These are phyloP conservation scores for Arthrobotrys megalospora DNA, from an alignment of 2,329 filamentous ascomycete species.

Conservation along the genomic window DNA sequence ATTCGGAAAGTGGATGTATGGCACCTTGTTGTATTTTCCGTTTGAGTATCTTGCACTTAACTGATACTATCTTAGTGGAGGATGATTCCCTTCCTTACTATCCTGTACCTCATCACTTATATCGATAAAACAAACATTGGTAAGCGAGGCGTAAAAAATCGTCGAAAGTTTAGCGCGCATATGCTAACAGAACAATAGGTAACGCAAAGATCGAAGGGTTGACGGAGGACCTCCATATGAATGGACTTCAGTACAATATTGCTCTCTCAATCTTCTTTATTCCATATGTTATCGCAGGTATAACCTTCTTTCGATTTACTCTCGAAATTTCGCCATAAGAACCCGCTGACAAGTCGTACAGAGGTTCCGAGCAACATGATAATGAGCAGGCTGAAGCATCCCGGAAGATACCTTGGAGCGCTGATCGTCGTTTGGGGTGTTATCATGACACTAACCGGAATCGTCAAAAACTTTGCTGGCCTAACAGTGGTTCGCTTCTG, in stretches of 20 bases:
- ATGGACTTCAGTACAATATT: constrained; percentile 44
- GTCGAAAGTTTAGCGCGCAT: no score
- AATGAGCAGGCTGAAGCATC: constrained; percentile 67
- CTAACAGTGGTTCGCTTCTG: constrained; percentile 64
- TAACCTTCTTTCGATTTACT: background rate
- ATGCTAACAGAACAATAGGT: constrained; percentile 6
- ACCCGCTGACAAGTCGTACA: background rate
- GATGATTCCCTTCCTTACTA: constrained; percentile 46
- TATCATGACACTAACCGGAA: constrained; percentile 67
- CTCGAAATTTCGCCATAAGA: background rate
- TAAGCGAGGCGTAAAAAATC: constrained; percentile 5
- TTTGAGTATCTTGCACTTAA: no score
- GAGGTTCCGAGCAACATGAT: constrained; percentile 69
- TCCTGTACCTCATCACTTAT: constrained; percentile 43
- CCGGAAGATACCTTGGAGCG: constrained; percentile 69
- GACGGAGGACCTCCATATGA: constrained; percentile 35
- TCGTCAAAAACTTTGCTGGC: constrained; percentile 62
- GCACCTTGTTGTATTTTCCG: background rate
- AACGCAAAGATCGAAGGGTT: constrained; percentile 53
- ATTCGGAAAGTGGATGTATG: constrained; percentile 64
- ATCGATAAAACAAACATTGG: constrained; percentile 51
- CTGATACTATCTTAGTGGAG: constrained; percentile 26
- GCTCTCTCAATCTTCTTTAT: constrained; percentile 46
- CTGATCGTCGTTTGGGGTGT: constrained; percentile 67
- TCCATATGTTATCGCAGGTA: constrained; percentile 40